Evolutionary conservation across 768 basidiomycete genomes (phyloP).

Genomic region (Suillus spraguei): DNA sequence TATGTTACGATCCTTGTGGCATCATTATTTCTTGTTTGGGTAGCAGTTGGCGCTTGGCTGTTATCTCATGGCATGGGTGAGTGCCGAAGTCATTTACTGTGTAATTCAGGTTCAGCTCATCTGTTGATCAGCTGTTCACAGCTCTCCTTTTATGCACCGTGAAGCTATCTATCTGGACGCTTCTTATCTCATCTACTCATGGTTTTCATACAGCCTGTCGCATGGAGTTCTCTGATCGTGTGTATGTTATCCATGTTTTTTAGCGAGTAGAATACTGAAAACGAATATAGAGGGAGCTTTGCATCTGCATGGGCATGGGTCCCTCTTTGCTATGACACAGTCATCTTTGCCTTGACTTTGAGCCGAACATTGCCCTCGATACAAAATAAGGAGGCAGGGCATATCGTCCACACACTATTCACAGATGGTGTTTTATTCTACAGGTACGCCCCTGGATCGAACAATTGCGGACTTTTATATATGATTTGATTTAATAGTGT

Average conservation of each 20-base stretch:
- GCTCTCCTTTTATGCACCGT: constrained; percentile 15
- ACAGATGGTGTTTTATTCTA: constrained; percentile 39
- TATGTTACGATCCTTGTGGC: constrained; percentile 16
- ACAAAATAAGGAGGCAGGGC: constrained; percentile 18
- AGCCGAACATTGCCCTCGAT: constrained; percentile 31
- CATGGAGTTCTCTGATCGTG: constrained; percentile 35
- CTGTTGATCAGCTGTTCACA: constrained; percentile 18
- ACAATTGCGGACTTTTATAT: not conserved
- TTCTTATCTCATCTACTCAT: constrained; percentile 20
- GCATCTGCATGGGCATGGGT: constrained; percentile 43
- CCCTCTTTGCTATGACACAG: constrained; percentile 42
- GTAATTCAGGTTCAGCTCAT: constrained; percentile 6
- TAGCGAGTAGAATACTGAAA: not conserved
- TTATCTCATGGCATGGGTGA: constrained; percentile 51
- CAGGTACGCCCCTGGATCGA: constrained; percentile 22
- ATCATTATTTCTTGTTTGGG: constrained; percentile 43
- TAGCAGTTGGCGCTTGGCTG: constrained; percentile 54
- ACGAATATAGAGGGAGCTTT: constrained; percentile 16
- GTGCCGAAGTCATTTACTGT: constrained; percentile 19
- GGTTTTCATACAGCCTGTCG: constrained; percentile 37
- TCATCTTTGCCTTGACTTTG: constrained; percentile 36
- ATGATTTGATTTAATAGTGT: constrained; percentile 25
- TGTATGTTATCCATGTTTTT: constrained; percentile 21
- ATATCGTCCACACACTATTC: constrained; percentile 28
- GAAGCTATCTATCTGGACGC: constrained; percentile 17